Evolutionary conservation across 352 stramenopile species (phyloP).

Genomic region (Pythium dissotocum): DNA sequence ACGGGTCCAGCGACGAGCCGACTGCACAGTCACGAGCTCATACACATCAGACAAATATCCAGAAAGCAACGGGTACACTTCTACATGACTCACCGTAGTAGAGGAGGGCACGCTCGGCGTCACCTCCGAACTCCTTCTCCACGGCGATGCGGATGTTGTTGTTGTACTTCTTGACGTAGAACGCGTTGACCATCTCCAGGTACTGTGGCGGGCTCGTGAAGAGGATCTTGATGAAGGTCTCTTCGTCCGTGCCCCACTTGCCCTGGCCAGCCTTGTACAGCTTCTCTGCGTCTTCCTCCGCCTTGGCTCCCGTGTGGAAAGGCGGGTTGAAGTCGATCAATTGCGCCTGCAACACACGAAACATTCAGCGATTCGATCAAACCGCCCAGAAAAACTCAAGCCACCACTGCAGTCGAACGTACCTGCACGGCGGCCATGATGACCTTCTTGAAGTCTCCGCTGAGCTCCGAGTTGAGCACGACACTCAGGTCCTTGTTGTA

Average conservation of each 20-base stretch:
- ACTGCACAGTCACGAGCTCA: slow-evolving; percentile 31
- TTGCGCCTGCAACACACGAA: slow-evolving; percentile 3
- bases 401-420: slow-evolving; percentile 7
- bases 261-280: slow-evolving; percentile 74
- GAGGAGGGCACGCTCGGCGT: slow-evolving; percentile 57
- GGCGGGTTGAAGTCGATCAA: slow-evolving; percentile 39
- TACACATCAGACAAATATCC: background rate
- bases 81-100: slow-evolving; percentile 49
- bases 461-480: slow-evolving; percentile 62
- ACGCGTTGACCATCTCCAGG: slow-evolving; percentile 57
- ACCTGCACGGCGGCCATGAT: slow-evolving; percentile 60
- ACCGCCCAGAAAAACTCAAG: background rate
- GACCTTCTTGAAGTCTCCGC: slow-evolving; percentile 69
- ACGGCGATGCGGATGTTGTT: slow-evolving; percentile 58
- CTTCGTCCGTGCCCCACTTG: slow-evolving; percentile 76
- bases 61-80: background rate
- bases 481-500: slow-evolving; percentile 73
- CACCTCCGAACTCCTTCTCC: slow-evolving; percentile 65
- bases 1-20: slow-evolving; percentile 50
- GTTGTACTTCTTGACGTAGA: slow-evolving; percentile 70
- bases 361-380: background rate
- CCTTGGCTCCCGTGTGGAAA: slow-evolving; percentile 58
- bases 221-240: slow-evolving; percentile 58
- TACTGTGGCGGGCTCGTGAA: slow-evolving; percentile 63
- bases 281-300: slow-evolving; percentile 53